Evolutionary conservation across 2,329 filamentous ascomycete genomes (phyloP).

Genomic region (Cladosporium sphaerospermum): DNA sequence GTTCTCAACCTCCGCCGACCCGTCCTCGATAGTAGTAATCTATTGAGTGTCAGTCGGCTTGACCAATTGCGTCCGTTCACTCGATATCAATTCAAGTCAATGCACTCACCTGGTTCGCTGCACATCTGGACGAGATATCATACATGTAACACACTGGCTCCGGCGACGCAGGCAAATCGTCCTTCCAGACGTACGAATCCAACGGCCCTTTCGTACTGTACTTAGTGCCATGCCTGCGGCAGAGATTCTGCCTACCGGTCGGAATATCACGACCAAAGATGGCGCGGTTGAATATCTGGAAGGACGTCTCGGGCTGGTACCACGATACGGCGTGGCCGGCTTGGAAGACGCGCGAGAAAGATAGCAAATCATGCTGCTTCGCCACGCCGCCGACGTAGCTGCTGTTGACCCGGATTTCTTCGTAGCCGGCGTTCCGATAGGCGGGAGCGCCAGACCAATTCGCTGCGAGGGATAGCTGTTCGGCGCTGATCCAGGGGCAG

Average conservation of each 20-base stretch:
- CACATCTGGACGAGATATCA: slow-evolving; percentile 35
- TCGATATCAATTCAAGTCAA: neutral
- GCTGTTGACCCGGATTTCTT: slow-evolving; percentile 23
- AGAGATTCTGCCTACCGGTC: slow-evolving; percentile 41
- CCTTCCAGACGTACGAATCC: slow-evolving; percentile 40
- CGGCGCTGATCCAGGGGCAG: slow-evolving; percentile 26
- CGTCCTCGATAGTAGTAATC: slow-evolving; percentile 36
- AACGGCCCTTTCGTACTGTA: slow-evolving; percentile 37
- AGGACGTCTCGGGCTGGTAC: slow-evolving; percentile 51
- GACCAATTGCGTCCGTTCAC: neutral
- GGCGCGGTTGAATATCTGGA: slow-evolving; percentile 49
- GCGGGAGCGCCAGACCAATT: slow-evolving; percentile 16
- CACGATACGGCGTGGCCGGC: slow-evolving; percentile 25
- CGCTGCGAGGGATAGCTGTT: slow-evolving; percentile 16
- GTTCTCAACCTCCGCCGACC: slow-evolving; percentile 41
- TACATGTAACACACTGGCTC: slow-evolving; percentile 42
- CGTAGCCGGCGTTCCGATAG: slow-evolving; percentile 27
- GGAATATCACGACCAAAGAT: slow-evolving; percentile 49
- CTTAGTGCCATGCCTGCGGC: slow-evolving; percentile 28
- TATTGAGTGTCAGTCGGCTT: neutral
- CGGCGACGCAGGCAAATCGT: slow-evolving; percentile 36
- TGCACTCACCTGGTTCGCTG: slow-evolving; percentile 33
- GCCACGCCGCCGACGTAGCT: slow-evolving; percentile 27
- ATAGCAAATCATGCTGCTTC: slow-evolving; percentile 30
- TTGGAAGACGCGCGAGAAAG: slow-evolving; percentile 31